Evolutionary conservation across 108 stramenopile genomes (phyloP).

Genomic region (Nitzschia sp.): DNA sequence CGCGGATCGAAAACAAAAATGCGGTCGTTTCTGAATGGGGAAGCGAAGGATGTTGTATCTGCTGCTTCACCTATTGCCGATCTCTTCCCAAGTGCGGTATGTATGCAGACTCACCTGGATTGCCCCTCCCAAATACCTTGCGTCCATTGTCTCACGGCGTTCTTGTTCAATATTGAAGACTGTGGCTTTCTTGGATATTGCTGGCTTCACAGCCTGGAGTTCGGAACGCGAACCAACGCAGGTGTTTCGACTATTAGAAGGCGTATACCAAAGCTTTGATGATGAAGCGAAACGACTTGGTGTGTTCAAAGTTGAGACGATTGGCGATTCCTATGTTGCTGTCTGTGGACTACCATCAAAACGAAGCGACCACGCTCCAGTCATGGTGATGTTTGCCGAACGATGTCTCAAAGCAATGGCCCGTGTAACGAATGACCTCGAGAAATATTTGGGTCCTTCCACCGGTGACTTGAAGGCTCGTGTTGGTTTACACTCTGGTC

Average conservation of each 20-base stretch:
- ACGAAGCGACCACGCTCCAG: conserved; percentile 5
- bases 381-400: conserved; percentile 19
- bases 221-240: conserved; percentile 8
- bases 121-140: background rate
- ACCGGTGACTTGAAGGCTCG: conserved; percentile 21
- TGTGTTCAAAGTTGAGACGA: conserved; percentile 13
- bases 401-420: conserved; percentile 3
- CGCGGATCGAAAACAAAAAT: background rate
- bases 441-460: background rate
- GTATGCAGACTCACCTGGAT: background rate
- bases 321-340: conserved; percentile 20
- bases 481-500: conserved; percentile 45
- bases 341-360: conserved; percentile 4
- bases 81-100: conserved; percentile 9
- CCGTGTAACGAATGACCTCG: background rate
- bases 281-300: background rate
- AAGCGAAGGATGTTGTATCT: background rate
- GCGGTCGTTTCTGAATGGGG: background rate
- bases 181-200: conserved; percentile 17
- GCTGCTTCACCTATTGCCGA: conserved; percentile 26
- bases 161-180: background rate
- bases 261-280: background rate
- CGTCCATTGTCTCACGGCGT: background rate
- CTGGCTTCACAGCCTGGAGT: conserved; percentile 18
- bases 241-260: conserved; percentile 3